Percentiles rank a stretch among this genome's conserved stretches.
phyloP scores from a whole-genome alignment of 192 early-diverging fungal species.

The Ambispora gerdemannii region DNA sequence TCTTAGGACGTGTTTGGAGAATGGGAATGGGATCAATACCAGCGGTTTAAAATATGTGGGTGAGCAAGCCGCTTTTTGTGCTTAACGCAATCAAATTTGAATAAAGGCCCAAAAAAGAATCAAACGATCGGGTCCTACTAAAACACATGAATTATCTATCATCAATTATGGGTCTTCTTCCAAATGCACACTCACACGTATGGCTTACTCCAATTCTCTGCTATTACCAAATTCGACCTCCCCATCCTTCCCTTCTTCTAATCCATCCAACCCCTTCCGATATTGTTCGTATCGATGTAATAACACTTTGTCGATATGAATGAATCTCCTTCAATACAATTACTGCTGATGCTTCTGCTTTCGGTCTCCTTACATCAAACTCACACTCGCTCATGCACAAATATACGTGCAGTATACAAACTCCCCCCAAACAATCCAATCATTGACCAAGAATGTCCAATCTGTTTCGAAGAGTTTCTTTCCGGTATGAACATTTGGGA shows the following conservation, averaged over 20 bases:
- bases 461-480: slow-evolving; percentile 93
- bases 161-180: too few species aligned
- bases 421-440: slow-evolving; percentile 56
- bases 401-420: slow-evolving; percentile 48
- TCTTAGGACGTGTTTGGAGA: slow-evolving; percentile 61
- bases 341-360: too few species aligned
- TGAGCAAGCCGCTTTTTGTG: slow-evolving; percentile 37
- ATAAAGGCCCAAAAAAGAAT: not conserved
- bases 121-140: slow-evolving; percentile 4
- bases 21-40: slow-evolving; percentile 39
- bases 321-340: too few species aligned
- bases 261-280: not conserved
- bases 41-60: slow-evolving; percentile 64
- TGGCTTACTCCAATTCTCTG: not conserved
- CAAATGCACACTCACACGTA: not conserved
- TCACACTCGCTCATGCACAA: not conserved
- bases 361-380: too few species aligned
- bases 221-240: not conserved
- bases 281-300: not conserved
- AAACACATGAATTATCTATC: not conserved
- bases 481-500: slow-evolving; percentile 43
- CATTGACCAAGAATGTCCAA: slow-evolving; percentile 81
- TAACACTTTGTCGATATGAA: too few species aligned
- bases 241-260: not conserved
- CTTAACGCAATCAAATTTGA: slow-evolving; percentile 6